phyloP scores from a whole-genome alignment of 2,329 filamentous ascomycete species.

The Beauveria pseudobassiana region DNA sequence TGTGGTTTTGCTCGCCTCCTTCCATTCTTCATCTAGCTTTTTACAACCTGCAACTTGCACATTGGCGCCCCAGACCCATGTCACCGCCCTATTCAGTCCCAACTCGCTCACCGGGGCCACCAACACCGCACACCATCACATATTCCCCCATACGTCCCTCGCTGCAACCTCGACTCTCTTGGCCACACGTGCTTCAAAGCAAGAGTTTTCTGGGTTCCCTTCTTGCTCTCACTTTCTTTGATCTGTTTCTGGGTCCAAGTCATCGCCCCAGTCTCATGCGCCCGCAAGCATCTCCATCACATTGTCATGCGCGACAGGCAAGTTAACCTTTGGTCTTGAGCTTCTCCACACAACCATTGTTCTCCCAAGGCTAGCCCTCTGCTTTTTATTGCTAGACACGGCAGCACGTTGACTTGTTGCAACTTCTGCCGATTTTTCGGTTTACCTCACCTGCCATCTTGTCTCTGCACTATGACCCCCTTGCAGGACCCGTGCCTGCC shows the following conservation, averaged over 20 bases:
- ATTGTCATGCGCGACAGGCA: not conserved
- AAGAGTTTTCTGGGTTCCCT: not conserved
- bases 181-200: not conserved
- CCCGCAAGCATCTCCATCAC: constrained; percentile 1
- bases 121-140: constrained; percentile 3
- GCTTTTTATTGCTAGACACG: not conserved
- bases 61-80: not conserved
- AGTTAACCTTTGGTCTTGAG: not conserved
- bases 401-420: not conserved
- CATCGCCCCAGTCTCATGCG: not conserved
- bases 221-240: not conserved
- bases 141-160: not conserved
- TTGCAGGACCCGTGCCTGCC: not conserved
- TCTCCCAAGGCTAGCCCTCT: not conserved
- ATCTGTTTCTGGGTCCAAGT: not conserved
- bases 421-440: not conserved
- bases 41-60: not conserved
- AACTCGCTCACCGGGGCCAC: constrained; percentile 4
- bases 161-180: not conserved
- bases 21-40: not conserved
- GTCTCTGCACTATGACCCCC: not conserved
- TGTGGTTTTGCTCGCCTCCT: not conserved
- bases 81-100: not conserved
- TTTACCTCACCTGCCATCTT: not conserved
- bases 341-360: constrained; percentile 2